Evolutionary conservation across 441 rosid genomes (phyloP), one percentile per base, ranked within the genome.

Genomic region (Gossypium gossypioides): DNA sequence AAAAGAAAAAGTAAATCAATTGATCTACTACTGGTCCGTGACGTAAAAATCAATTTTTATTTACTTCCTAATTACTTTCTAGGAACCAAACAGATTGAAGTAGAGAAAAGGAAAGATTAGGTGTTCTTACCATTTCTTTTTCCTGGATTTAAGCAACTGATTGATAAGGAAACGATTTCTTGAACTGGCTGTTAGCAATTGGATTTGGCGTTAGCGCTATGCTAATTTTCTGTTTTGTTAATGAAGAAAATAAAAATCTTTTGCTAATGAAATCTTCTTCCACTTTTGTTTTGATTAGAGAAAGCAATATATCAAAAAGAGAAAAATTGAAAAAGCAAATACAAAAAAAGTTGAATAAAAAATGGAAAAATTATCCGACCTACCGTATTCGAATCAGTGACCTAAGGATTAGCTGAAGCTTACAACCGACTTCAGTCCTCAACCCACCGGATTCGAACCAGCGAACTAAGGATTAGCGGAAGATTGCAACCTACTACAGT

Each of bases 351-450:
- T 0, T 4, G 1, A n/a, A 0, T 1, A 0, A 16, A 51, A 8
- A 34, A 4, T 2, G 0, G 19, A 48, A 15, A 27, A 27, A 0
- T 2, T 0, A 1, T 79, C 81, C 82, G 85, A 79, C 82, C 80
- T 76, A 78, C 82, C 79, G 78, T 81, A 78, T 76, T 81, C 84
- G 81, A 81, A 81, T 80, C 84, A 78, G 84, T 78, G 80, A 79
- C 84, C 77, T 82, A 77, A 79, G 82, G 82, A 82, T 82, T 2
- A 0, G 56, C 15, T 37, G 10, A 19, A 18, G 58, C 12, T 1
- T 54, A 2, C 0, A 44, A 58, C 34, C 81, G 22, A 85, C 85
- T 86, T 83, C 89, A 84, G 83, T 85, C 87, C 82, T 87, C 1
- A 21, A 1, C 22, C 81, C 80, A 78, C 82, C 80, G 76, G 84